A percentile compares a stretch with the other conserved stretches of the same genome.
Conservation (phyloP, 169 alveolate species). For the Babesia caballi region DNA sequence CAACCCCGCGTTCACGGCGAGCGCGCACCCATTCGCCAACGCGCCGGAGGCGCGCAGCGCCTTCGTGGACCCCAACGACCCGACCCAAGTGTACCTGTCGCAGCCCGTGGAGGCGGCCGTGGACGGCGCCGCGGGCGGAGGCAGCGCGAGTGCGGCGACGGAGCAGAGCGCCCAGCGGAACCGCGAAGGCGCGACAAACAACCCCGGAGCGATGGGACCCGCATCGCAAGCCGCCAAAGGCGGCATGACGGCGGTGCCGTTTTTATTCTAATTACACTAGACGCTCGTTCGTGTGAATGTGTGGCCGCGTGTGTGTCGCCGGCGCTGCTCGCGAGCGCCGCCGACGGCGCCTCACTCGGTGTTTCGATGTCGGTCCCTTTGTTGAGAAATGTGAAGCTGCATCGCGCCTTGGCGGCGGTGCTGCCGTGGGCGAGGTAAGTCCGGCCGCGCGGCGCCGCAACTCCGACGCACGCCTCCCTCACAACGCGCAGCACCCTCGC, state of each 20-base stretch:
- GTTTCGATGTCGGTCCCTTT: conserved; percentile 19
- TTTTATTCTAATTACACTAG: neutral
- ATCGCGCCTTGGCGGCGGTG: conserved; percentile 12
- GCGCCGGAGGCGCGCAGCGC: conserved; percentile 46
- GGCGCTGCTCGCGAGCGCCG: neutral
- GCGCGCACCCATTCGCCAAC: conserved; percentile 34
- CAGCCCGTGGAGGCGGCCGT: conserved; percentile 50
- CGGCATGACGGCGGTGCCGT: neutral
- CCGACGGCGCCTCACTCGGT: neutral
- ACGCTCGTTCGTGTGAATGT: neutral
- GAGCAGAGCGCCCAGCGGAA: neutral
- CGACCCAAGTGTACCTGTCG: conserved; percentile 42
- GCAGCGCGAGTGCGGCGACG: neutral
- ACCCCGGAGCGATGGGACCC: neutral
- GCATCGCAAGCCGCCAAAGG: neutral
- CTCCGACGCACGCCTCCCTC: neutral
- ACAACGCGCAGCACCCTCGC: conserved; percentile 29
- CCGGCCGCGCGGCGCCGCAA: neutral
- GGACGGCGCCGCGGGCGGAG: neutral
- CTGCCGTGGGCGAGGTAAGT: conserved; percentile 24
- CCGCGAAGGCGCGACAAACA: neutral
- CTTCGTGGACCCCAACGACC: conserved; percentile 62
- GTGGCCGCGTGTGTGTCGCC: neutral
- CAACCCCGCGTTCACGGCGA: conserved; percentile 25
- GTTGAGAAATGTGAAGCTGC: conserved; percentile 34